These are phyloP conservation scores for Candida chauliodis DNA, from an alignment of 805 yeast species.

Conservation along the genomic window DNA sequence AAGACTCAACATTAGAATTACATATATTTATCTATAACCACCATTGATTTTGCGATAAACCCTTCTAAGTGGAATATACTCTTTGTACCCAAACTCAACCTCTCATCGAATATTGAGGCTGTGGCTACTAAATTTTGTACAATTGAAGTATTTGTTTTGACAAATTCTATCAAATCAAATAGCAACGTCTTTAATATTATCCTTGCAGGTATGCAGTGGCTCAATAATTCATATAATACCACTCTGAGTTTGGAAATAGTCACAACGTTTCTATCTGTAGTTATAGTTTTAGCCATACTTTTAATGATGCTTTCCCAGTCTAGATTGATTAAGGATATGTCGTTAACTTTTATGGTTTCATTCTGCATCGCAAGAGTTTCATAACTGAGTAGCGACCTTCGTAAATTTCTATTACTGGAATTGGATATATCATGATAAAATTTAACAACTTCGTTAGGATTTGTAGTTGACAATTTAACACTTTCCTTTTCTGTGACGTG, in stretches of 20 bases:
- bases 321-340: conserved; percentile 53
- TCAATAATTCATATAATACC: conserved; percentile 73
- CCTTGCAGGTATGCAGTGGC: conserved; percentile 92
- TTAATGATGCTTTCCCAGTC: conserved; percentile 89
- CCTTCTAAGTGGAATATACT: conserved; percentile 95
- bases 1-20: conserved; percentile 25
- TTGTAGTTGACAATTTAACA: conserved; percentile 32
- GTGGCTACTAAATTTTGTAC: conserved; percentile 51
- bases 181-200: conserved; percentile 62
- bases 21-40: conserved; percentile 49
- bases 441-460: conserved; percentile 25
- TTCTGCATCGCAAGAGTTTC: conserved; percentile 79
- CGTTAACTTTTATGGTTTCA: conserved; percentile 41
- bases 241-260: conserved; percentile 59
- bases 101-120: conserved; percentile 74
- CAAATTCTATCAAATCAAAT: conserved; percentile 39
- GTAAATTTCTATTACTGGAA: conserved; percentile 64
- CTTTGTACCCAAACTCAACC: conserved; percentile 81
- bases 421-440: conserved; percentile 52
- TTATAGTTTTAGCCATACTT: conserved; percentile 58
- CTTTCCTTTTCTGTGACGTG: conserved; percentile 58
- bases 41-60: conserved; percentile 85
- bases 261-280: conserved; percentile 61
- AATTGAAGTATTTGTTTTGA: conserved; percentile 13
- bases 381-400: conserved; percentile 72